phyloP scores from a whole-genome alignment of 1,139 yeast species.

The Keqinozyma sinolaborantium region DNA sequence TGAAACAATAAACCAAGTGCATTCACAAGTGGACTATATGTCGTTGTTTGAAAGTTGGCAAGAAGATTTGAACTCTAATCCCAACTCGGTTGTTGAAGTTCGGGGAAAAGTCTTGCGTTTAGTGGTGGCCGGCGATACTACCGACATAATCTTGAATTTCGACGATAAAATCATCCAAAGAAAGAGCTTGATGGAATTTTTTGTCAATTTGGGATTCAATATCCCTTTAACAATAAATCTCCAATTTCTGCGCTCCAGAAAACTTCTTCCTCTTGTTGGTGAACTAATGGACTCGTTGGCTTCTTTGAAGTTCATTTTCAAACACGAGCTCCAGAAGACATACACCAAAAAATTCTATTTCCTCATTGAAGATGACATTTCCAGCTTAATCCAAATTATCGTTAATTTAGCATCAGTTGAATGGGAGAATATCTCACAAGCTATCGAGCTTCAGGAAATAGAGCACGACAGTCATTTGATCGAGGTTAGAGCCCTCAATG shows the following conservation, averaged over 20 bases:
- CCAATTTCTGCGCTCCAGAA: slow-evolving; percentile 41
- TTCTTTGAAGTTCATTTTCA: slow-evolving; percentile 25
- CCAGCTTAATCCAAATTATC: slow-evolving; percentile 21
- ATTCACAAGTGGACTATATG: slow-evolving; percentile 43
- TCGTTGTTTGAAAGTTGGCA: slow-evolving; percentile 49
- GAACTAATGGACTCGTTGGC: slow-evolving; percentile 45
- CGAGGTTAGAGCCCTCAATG: slow-evolving; percentile 38
- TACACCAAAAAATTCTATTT: slow-evolving; percentile 37
- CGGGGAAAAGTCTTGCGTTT: slow-evolving; percentile 9
- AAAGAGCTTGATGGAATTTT: slow-evolving; percentile 51
- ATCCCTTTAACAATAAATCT: slow-evolving; percentile 42
- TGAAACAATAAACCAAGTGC: slow-evolving; percentile 44
- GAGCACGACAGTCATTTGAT: slow-evolving; percentile 18
- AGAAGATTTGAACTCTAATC: slow-evolving; percentile 9
- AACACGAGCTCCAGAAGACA: slow-evolving; percentile 14
- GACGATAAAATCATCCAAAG: slow-evolving; percentile 42
- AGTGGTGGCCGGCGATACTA: slow-evolving; percentile 7
- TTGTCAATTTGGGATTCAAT: slow-evolving; percentile 52
- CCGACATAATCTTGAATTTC: slow-evolving; percentile 43
- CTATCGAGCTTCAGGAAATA: slow-evolving; percentile 35
- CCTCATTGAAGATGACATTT: slow-evolving; percentile 39
- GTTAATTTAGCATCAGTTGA: slow-evolving; percentile 28
- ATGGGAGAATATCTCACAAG: slow-evolving; percentile 58
- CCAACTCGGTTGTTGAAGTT: slow-evolving; percentile 6
- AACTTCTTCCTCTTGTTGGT: slow-evolving; percentile 57